phyloP scores from a whole-genome alignment of 805 yeast species.

The Metschnikowia vanudenii region DNA sequence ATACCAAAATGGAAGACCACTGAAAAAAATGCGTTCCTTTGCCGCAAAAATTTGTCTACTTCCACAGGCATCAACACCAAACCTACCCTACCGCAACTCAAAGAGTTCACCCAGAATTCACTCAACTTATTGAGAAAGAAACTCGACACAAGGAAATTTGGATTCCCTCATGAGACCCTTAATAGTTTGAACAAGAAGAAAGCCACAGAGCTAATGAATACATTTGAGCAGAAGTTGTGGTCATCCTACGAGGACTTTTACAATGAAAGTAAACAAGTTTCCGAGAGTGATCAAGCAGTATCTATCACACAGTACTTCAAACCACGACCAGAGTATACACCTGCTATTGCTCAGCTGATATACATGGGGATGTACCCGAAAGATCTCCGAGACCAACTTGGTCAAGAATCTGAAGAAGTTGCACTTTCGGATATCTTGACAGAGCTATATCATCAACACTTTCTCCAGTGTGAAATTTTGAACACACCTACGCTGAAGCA shows the following conservation, averaged over 20 bases:
- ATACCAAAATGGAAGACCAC: background rate
- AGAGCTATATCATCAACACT: conserved; percentile 11
- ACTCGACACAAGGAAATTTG: background rate
- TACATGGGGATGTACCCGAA: conserved; percentile 21
- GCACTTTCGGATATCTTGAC: conserved; percentile 7
- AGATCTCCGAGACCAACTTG: conserved; percentile 19
- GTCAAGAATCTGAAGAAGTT: conserved; percentile 14
- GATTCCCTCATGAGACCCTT: conserved; percentile 7
- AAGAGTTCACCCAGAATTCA: conserved; percentile 5
- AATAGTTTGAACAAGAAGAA: background rate
- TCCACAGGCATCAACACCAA: background rate
- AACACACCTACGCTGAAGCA: conserved; percentile 1
- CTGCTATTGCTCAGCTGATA: conserved; percentile 23
- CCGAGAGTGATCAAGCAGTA: background rate
- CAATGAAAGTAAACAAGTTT: background rate
- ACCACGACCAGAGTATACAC: conserved; percentile 10
- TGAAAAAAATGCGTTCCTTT: background rate
- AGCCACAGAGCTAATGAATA: background rate
- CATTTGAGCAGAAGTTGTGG: conserved; percentile 4
- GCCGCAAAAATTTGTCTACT: background rate
- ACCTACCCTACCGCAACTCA: conserved; percentile 6
- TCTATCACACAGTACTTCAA: conserved; percentile 8
- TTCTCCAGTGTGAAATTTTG: conserved; percentile 6
- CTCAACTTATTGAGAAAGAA: background rate
- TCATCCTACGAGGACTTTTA: conserved; percentile 2